These are phyloP conservation scores for Penicillium tannophilum DNA, from an alignment of 495 filamentous ascomycete species.

Conservation along the genomic window DNA sequence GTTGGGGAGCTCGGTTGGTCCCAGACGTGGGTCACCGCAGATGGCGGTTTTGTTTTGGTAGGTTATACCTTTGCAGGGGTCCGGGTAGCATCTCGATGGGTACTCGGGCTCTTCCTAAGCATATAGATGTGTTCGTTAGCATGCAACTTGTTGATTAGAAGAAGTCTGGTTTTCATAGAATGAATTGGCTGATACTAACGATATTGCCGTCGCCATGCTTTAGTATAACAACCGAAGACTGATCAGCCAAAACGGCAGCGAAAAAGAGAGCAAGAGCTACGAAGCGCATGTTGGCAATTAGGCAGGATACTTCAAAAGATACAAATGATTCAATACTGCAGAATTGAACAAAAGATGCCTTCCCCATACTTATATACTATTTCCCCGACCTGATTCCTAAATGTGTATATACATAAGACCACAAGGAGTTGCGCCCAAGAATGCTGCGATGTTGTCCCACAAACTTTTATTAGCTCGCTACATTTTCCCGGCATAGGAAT, in stretches of 20 bases:
- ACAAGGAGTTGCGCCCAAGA: not conserved
- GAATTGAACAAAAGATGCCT: not conserved
- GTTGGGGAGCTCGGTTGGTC: conserved; percentile 3
- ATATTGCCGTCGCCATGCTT: not conserved
- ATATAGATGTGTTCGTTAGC: too few species aligned
- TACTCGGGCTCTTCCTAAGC: not conserved
- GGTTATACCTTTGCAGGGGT: not conserved
- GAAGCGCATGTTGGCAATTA: not conserved
- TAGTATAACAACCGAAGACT: too few species aligned
- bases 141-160: too few species aligned
- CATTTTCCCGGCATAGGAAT: not conserved
- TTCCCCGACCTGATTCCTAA: not conserved
- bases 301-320: too few species aligned
- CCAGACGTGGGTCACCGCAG: not conserved
- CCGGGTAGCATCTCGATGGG: not conserved
- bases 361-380: not conserved
- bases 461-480: not conserved
- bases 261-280: not conserved
- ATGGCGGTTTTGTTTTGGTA: not conserved
- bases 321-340: not conserved
- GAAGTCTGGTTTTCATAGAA: too few species aligned
- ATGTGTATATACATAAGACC: not conserved
- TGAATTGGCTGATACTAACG: not conserved
- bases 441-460: not conserved
- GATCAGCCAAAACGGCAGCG: not conserved